Base-by-base conservation (phyloP, 1,284 basidiomycete genomes). In the Gomphus bonarii region DNA sequence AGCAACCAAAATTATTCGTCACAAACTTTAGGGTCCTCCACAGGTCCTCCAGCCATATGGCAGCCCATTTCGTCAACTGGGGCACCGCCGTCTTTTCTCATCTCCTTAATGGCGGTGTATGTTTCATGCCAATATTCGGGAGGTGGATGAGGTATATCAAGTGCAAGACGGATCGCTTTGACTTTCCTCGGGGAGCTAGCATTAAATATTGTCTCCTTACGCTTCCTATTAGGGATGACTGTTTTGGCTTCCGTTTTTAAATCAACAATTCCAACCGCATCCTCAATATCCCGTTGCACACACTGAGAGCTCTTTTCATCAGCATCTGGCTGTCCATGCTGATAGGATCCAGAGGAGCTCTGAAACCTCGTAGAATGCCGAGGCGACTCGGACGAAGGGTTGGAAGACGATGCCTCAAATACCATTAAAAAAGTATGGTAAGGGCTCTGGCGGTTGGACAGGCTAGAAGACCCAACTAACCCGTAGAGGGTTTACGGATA, bases 41-140 rank as follows among this genome's bases (percentile, higher is more conserved):
- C 83, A 51, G 74, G 72, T 43, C 67, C 65, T 60, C 88, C 81
- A 1, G 85, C 86, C 57, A 76, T 75, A 49, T 85, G 85, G 66
- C 86, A 95, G 0, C 90, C 90, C 93, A 95, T 93, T 0, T 86
- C 90, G 65, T 97, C 93, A 3, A 97, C 93, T 0, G 94, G 91
- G 0, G 93, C 93, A 0, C 79, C 71, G 31, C 85, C 78, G 2
- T 75, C 73, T 22, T 80, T 73, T 7, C 92, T 77, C 88, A 95
- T 94, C 53, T 78, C 75, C 65, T 84, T 82, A 54, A 97, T 93
- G 1, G 80, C 71, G 40, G 79, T 76, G 64, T 93, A 95, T 14
- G 80, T 79, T 59, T 89, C 83, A 53, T 73, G 72, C 93, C 93
- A 95, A 46, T 71, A 70, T 31, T 72, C 67, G 5, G 92, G 92